Evolutionary conservation across 441 rosid species (phyloP), one percentile per base, ranked within the genome.

Genomic region (Monsonia emarginata): DNA sequence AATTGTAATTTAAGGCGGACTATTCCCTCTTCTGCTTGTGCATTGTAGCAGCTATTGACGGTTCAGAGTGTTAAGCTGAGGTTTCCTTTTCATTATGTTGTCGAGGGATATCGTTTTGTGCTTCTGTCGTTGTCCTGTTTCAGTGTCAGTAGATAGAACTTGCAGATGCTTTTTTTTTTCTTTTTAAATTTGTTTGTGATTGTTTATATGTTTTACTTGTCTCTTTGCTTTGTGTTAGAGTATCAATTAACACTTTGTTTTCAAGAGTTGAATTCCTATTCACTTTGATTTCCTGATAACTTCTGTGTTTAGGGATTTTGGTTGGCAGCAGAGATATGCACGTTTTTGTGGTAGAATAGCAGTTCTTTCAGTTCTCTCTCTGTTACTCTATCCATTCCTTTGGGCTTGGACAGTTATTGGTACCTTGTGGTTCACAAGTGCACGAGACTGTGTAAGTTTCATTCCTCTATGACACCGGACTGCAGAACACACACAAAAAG

Each of bases 351-450:
- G 99, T 69, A 82, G 99, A 79, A 70, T 91, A 57, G 94, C 84
- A 44, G 95, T 94, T 54, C 82, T 94, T 56, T 95, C 97, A 38
- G 58, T 88, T 61, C 77, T 95, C 21, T 84, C 95, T 19, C 78
- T 95, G 65, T 75, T 91, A 36, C 84, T 95, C 30, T 95, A 91
- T 78, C 99, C 99, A 11, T 95, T 89, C 80, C 85, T 91, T 61
- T 95, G 97, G 97, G 92, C 85, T 40, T 95, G 99, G 99, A 95
- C 99, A 68, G 73, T 95, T 59, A 84, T 86, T 22, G 99, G 98
- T 64, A 87, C 97, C 30, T 72, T 86, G 10, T 95, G 99, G 99
- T 95, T 88, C 83, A 82, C 82, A 25, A 75, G 68, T 56, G 90
- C 96, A 1, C 85, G 77, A 72, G 71, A 70, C 68, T 95, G 97